Base-by-base conservation (phyloP, 768 basidiomycete genomes). In the Lentinula aciculospora region DNA sequence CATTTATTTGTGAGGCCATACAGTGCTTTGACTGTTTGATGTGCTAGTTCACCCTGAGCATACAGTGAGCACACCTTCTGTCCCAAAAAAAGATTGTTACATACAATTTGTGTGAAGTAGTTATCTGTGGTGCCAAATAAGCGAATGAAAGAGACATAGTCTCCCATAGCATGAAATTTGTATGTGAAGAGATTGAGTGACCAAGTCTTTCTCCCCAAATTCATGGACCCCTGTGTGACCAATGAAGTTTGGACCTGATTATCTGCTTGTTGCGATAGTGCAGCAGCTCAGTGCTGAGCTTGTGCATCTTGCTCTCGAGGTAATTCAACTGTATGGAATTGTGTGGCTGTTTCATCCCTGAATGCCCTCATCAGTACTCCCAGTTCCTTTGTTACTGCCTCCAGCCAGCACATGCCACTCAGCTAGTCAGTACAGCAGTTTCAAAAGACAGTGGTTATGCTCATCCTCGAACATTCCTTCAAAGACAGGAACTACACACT, bases 41-140 rank as follows among this genome's bases (percentile, higher is more conserved):
- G 77, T 55, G 76, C 69, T 0, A 69, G 66, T 58, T 78, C 74
- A 1, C 72, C 71, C 75, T 77, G 31, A 12, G 32, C 17, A n/a
- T 13, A 29, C 6, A n/a, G n/a, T n/a, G n/a, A n/a, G n/a, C n/a
- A n/a, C n/a, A n/a, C n/a, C n/a, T n/a, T n/a, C n/a, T n/a, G n/a
- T n/a, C n/a, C n/a, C n/a, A n/a, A n/a, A n/a, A n/a, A n/a, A n/a
- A n/a, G n/a, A n/a, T n/a, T n/a, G 50, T 27, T 3, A 58, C 64
- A 53, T 49, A 78, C 76, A 7, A 65, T 50, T 31, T 74, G 69
- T 1, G 72, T 77, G 0, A 70, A 70, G 53, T 72, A 77, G 2
- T 64, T 67, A 42, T 78, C 72, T 2, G 69, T 70, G 0, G 71
- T 73, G 0, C 77, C 72, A 36, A 64, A 69, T 0, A 2, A 0